phyloP scores from a whole-genome alignment of 805 yeast genomes.

The Trichomonascus vanleenenianus region DNA sequence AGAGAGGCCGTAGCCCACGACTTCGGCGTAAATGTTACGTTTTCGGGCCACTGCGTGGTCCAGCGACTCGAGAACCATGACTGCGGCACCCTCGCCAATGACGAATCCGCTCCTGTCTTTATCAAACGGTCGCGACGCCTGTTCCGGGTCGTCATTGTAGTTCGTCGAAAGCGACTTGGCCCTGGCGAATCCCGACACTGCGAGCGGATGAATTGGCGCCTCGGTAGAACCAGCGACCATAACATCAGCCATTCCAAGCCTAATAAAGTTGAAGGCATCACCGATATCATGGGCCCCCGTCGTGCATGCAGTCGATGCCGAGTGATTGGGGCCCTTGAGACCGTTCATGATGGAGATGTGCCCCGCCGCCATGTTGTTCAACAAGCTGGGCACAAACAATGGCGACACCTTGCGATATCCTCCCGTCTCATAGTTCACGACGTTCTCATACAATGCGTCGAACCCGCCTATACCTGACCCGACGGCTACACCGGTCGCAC shows the following conservation, averaged over 20 bases:
- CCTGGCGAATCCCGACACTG: conserved; percentile 85
- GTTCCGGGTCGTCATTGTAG: conserved; percentile 51
- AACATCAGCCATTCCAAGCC: conserved; percentile 71
- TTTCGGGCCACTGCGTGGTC: conserved; percentile 61
- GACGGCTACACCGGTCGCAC: conserved; percentile 55
- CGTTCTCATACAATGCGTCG: conserved; percentile 59
- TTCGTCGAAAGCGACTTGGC: conserved; percentile 70
- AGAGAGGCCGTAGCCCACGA: conserved; percentile 81
- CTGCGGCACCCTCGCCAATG: conserved; percentile 87
- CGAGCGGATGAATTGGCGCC: conserved; percentile 74
- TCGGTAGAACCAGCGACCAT: conserved; percentile 96
- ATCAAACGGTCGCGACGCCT: conserved; percentile 87
- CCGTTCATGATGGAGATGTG: conserved; percentile 73
- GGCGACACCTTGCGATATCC: conserved; percentile 77
- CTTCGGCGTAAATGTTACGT: conserved; percentile 66
- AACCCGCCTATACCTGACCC: conserved; percentile 93
- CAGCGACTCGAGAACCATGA: conserved; percentile 65
- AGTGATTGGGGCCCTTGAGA: conserved; percentile 76
- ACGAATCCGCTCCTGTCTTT: conserved; percentile 75
- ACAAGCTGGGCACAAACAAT: conserved; percentile 70
- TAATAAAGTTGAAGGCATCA: conserved; percentile 78
- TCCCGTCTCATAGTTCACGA: conserved; percentile 39
- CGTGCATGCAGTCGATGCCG: conserved; percentile 93
- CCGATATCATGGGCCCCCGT: conserved; percentile 93
- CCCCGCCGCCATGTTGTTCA: conserved; percentile 93